Evolutionary conservation across 805 yeast species (phyloP), one percentile per base, ranked within the genome.

Genomic region (Candida mattraensis): DNA sequence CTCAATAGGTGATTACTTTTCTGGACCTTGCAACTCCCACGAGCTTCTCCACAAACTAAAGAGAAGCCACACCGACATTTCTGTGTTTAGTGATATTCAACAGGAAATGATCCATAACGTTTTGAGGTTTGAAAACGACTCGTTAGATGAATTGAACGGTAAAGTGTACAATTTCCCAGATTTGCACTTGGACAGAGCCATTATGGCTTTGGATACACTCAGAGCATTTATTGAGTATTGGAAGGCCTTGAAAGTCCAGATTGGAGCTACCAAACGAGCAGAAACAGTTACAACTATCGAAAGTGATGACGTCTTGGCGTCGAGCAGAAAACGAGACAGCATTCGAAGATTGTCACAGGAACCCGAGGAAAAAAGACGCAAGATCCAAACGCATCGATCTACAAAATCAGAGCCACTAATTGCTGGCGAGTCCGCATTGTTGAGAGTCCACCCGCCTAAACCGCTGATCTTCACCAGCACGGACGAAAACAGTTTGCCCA

Each of bases 371-470:
- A 11, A 13, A 17, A 31, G 12, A 18, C 19, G 30, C 30, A 24
- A 17, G n/a, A 20, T 28, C 20, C 39, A 30, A n/a, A 26, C 20
- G 4, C 54, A 50, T 23, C 40, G 51, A 7, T 14, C 35, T 3
- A 30, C 45, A 8, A 45, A 43, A 26, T 48, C 53, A 10, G 55
- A 50, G 19, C 49, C 49, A 10, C 15, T 40, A 16, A 37, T 23
- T 10, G 43, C 45, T 3, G 63, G 61, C 4, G 64, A 58, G 31
- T 28, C 53, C 2, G 53, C 60, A 3, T 29, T 55, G 14, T 37
- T 60, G 30, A 47, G 49, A 33, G 65, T 60, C 9, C 54, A 50
- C n/a, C 64, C 64, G 1, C 49, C 54, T 5, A 51, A 50, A 35
- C 60, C 61, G 17, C 36, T 43, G 11, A 44, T 49, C 11, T 28